Evolutionary conservation across 768 basidiomycete species (phyloP).

Genomic region (Megacollybia marginata): DNA sequence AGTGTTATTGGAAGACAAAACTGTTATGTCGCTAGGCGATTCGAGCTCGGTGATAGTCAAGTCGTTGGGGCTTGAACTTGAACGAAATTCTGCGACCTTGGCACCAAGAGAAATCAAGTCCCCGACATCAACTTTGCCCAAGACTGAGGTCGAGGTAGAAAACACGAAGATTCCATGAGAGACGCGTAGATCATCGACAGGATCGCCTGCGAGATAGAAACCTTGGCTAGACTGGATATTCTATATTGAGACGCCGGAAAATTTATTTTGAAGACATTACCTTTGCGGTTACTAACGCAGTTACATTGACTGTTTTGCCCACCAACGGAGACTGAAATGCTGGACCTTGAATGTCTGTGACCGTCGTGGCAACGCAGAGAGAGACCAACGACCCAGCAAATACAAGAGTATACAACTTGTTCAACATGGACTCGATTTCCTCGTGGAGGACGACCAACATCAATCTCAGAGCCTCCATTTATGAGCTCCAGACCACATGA

Average conservation of each 20-base stretch:
- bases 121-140: constrained; percentile 34
- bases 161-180: constrained; percentile 48
- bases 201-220: constrained; percentile 40
- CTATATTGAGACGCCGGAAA: background rate
- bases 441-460: no score
- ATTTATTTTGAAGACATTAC: constrained; percentile 17
- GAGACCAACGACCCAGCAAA: constrained; percentile 13
- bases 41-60: constrained; percentile 43
- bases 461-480: background rate
- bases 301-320: constrained; percentile 38
- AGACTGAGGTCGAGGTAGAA: constrained; percentile 29
- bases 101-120: constrained; percentile 36
- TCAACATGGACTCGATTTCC: no score
- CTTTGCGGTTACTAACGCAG: constrained; percentile 47
- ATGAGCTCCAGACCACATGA: background rate
- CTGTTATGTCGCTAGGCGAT: constrained; percentile 33
- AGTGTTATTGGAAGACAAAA: constrained; percentile 37
- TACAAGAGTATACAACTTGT: background rate
- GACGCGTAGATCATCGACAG: constrained; percentile 34
- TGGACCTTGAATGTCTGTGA: constrained; percentile 49
- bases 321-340: constrained; percentile 37
- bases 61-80: constrained; percentile 32
- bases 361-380: constrained; percentile 22
- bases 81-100: constrained; percentile 44
- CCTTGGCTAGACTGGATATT: constrained; percentile 32